phyloP scores from a whole-genome alignment of 768 basidiomycete genomes.

The Amylocystis lapponica region DNA sequence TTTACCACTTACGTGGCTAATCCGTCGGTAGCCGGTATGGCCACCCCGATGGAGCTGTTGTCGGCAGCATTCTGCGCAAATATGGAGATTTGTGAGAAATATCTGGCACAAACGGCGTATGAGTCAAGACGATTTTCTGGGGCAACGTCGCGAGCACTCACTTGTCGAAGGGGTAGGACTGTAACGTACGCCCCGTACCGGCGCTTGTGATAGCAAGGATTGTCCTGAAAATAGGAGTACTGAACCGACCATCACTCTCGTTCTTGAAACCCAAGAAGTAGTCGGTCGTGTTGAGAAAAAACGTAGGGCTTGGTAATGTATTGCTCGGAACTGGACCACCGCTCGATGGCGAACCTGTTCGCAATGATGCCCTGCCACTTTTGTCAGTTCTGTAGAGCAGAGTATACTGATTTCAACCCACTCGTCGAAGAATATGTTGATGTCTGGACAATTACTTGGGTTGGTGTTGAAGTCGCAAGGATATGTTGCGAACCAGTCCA shows the following conservation, averaged over 20 bases:
- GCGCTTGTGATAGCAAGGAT: slow-evolving; percentile 9
- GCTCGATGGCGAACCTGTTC: not conserved
- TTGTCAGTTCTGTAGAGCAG: not conserved
- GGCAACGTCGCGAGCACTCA: not conserved
- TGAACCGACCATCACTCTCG: slow-evolving; percentile 6
- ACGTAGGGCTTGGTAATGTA: slow-evolving; percentile 3
- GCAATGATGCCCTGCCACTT: slow-evolving; percentile 7
- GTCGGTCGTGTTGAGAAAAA: slow-evolving; percentile 8
- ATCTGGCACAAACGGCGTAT: not conserved
- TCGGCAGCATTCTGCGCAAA: slow-evolving; percentile 5
- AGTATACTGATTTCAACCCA: not conserved
- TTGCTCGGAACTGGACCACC: not conserved
- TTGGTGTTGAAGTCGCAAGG: slow-evolving; percentile 1
- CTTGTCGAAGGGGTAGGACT: slow-evolving; percentile 14
- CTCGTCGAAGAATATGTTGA: slow-evolving; percentile 12
- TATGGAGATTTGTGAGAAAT: slow-evolving; percentile 6
- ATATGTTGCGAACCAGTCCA: slow-evolving; percentile 7
- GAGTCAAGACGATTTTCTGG: too few relatives aligned
- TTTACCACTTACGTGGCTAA: slow-evolving; percentile 9
- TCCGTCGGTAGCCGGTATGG: slow-evolving; percentile 5
- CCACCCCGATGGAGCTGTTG: slow-evolving; percentile 9
- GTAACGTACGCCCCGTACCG: slow-evolving; percentile 7
- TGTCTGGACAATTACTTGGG: slow-evolving; percentile 8
- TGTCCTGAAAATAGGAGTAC: slow-evolving; percentile 9
- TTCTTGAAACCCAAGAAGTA: not conserved